phyloP scores from a whole-genome alignment of 768 basidiomycete species.

The Termitomyces sp. region DNA sequence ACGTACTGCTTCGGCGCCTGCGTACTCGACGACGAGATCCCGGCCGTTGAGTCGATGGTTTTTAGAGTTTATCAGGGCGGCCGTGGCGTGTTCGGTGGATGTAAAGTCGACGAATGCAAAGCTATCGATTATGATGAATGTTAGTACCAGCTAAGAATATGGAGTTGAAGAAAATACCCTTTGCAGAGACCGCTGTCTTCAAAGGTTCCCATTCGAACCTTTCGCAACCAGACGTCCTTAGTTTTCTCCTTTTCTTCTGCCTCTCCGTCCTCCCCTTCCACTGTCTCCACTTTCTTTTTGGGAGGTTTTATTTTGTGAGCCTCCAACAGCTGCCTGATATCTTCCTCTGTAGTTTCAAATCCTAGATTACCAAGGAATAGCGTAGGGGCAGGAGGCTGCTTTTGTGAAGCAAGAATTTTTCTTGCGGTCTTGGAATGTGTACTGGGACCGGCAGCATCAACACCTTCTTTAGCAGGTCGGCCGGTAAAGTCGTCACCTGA shows the following conservation, averaged over 20 bases:
- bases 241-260: slow-evolving; percentile 21
- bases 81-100: slow-evolving; percentile 70
- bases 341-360: slow-evolving; percentile 81
- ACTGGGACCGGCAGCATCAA: slow-evolving; percentile 24
- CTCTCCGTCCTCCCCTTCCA: slow-evolving; percentile 19
- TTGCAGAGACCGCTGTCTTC: slow-evolving; percentile 95
- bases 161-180: slow-evolving; percentile 47
- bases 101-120: slow-evolving; percentile 95
- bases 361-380: slow-evolving; percentile 92
- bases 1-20: slow-evolving; percentile 83
- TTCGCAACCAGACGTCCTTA: slow-evolving; percentile 58
- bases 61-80: slow-evolving; percentile 73
- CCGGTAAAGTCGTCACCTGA: slow-evolving; percentile 75
- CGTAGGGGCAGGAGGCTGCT: slow-evolving; percentile 78
- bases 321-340: slow-evolving; percentile 69
- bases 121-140: slow-evolving; percentile 31
- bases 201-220: slow-evolving; percentile 91
- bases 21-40: slow-evolving; percentile 82
- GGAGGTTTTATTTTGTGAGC: slow-evolving; percentile 43
- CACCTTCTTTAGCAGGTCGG: slow-evolving; percentile 46
- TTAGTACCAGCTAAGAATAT: background rate
- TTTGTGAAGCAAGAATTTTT: slow-evolving; percentile 72
- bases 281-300: slow-evolving; percentile 25
- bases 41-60: slow-evolving; percentile 84
- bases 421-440: slow-evolving; percentile 64